These are phyloP conservation scores for Phialophora macrospora DNA, from an alignment of 2,329 filamentous ascomycete species.

Conservation along the genomic window DNA sequence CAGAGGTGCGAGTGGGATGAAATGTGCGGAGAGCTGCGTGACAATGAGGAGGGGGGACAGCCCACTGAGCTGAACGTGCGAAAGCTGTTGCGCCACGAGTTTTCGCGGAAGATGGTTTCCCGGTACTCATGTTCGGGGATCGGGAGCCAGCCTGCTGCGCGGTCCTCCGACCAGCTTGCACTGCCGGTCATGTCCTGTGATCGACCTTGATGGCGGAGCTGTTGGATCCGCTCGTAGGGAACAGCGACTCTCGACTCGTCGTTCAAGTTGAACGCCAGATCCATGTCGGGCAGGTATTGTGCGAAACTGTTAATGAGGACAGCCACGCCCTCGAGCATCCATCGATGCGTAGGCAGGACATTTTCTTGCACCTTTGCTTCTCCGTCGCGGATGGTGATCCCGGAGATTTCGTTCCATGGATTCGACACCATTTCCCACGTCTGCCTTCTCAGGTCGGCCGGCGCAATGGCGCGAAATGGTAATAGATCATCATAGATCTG, in stretches of 20 bases:
- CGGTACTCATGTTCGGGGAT: slow-evolving; percentile 45
- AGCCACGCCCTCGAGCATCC: slow-evolving; percentile 62
- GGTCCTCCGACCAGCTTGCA: slow-evolving; percentile 46
- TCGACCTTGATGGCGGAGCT: slow-evolving; percentile 44
- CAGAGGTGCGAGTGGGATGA: slow-evolving; percentile 71
- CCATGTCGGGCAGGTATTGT: slow-evolving; percentile 65
- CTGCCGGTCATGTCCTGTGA: slow-evolving; percentile 24
- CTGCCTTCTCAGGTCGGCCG: slow-evolving; percentile 56
- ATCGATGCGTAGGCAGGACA: slow-evolving; percentile 60
- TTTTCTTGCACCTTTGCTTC: slow-evolving; percentile 56
- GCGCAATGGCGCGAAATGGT: slow-evolving; percentile 60
- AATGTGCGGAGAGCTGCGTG: slow-evolving; percentile 59
- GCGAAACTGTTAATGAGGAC: slow-evolving; percentile 61
- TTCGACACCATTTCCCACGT: slow-evolving; percentile 60
- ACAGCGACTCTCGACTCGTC: slow-evolving; percentile 64
- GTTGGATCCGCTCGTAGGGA: slow-evolving; percentile 53
- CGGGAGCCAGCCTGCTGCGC: slow-evolving; percentile 47
- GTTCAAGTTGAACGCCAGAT: slow-evolving; percentile 66
- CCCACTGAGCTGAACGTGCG: slow-evolving; percentile 54
- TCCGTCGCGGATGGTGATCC: slow-evolving; percentile 61
- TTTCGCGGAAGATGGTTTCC: slow-evolving; percentile 48
- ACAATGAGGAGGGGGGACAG: slow-evolving; percentile 67
- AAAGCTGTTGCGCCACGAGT: slow-evolving; percentile 49
- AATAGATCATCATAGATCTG: slow-evolving; percentile 62
- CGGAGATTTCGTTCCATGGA: slow-evolving; percentile 61